phyloP scores from a whole-genome alignment of 768 basidiomycete genomes.

The Tephrocybe sp. region DNA sequence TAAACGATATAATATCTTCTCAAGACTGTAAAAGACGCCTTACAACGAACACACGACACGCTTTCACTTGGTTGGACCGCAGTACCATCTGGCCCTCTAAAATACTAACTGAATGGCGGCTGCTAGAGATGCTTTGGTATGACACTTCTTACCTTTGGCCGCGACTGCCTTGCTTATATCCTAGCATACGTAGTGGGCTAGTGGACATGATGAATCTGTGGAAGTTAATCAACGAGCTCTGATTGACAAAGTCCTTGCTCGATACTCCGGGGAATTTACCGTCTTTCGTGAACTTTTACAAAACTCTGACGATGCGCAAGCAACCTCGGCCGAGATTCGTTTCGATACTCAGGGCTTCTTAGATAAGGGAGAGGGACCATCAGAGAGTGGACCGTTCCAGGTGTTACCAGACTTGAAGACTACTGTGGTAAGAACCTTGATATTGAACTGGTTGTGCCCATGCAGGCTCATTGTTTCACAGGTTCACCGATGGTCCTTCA shows the following conservation, averaged over 20 bases:
- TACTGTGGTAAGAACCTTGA: conserved; percentile 41
- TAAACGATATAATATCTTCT: too few species aligned
- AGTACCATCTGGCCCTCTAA: not conserved
- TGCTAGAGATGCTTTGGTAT: conserved; percentile 27
- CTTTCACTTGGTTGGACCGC: not conserved
- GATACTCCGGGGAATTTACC: conserved; percentile 95
- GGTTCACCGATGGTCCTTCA: conserved; percentile 82
- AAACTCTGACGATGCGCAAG: conserved; percentile 91
- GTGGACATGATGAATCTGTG: conserved; percentile 74
- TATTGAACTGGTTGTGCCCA: not conserved
- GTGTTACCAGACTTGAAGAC: conserved; percentile 65
- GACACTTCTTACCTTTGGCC: not conserved
- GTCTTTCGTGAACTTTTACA: conserved; percentile 83
- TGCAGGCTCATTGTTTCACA: conserved; percentile 22
- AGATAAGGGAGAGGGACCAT: conserved; percentile 24
- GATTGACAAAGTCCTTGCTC: conserved; percentile 93
- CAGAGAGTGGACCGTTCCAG: conserved; percentile 9
- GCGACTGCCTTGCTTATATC: not conserved
- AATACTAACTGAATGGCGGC: conserved; percentile 17
- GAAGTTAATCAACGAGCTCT: conserved; percentile 96
- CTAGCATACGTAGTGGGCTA: conserved; percentile 39
- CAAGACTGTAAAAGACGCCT: too few species aligned
- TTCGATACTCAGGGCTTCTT: conserved; percentile 65
- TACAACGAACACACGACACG: too few species aligned
- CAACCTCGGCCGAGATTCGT: conserved; percentile 71